A percentile compares a stretch with the other conserved stretches of the same genome.
phyloP scores from a whole-genome alignment of 768 basidiomycete species.

The Trichaptum fuscoviolaceum region DNA sequence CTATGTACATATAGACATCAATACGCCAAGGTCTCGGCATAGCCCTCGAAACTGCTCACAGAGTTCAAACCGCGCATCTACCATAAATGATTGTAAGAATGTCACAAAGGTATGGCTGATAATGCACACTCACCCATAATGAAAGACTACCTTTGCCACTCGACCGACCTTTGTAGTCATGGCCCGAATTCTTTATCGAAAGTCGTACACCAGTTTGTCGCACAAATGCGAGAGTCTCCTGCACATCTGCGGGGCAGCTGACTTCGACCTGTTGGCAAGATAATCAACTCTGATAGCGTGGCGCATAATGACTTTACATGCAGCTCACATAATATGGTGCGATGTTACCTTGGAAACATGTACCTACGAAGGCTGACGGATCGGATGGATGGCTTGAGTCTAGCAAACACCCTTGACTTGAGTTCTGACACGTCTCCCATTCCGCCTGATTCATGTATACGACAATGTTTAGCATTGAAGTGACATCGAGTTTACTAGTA shows the following conservation, averaged over 20 bases:
- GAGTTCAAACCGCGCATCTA: conserved; percentile 10
- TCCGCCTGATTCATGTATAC: conserved; percentile 27
- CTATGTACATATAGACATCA: conserved; percentile 9
- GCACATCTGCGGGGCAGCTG: conserved; percentile 31
- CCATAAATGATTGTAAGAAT: neutral
- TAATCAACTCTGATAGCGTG: neutral
- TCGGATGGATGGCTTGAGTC: conserved; percentile 22
- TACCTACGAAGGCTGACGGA: conserved; percentile 20
- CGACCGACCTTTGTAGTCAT: conserved; percentile 27
- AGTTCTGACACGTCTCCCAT: conserved; percentile 51
- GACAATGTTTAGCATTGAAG: conserved; percentile 1
- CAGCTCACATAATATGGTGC: conserved; percentile 33
- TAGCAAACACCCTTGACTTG: conserved; percentile 3
- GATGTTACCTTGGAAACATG: conserved; percentile 34
- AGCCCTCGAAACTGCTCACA: conserved; percentile 1
- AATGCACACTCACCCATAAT: conserved; percentile 20
- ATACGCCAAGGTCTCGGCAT: neutral
- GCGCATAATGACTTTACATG: neutral
- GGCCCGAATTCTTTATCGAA: conserved; percentile 47
- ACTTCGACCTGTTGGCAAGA: conserved; percentile 36
- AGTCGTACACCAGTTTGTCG: conserved; percentile 34
- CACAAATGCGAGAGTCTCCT: conserved; percentile 40
- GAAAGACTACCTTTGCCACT: conserved; percentile 19
- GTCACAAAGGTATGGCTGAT: conserved; percentile 8
- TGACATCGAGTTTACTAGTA: conserved; percentile 4